phyloP scores from a whole-genome alignment of 176 grass and related monocot species.

The Calamus simplicifolius region DNA sequence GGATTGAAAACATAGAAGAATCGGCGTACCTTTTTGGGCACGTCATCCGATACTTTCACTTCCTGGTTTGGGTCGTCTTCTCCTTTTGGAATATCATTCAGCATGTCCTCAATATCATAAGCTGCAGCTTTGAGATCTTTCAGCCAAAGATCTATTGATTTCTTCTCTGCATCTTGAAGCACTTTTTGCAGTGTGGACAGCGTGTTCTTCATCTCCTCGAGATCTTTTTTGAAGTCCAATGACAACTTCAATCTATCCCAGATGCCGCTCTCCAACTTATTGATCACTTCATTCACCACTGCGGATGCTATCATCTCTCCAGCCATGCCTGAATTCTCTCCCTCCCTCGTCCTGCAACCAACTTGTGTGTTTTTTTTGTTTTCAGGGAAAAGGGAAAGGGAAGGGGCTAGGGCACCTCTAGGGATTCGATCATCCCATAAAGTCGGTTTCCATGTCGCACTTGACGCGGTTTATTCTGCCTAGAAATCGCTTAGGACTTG shows the following conservation, averaged over 20 bases:
- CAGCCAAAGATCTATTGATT: constrained; percentile 11
- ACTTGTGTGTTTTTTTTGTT: no score
- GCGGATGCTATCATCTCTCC: not conserved
- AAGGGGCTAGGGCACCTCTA: no score
- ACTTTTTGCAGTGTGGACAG: constrained; percentile 2
- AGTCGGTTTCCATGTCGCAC: no score
- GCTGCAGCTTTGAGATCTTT: constrained; percentile 3
- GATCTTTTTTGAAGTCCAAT: constrained; percentile 10
- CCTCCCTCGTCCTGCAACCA: no score
- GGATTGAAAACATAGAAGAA: constrained; percentile 10
- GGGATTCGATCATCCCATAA: no score
- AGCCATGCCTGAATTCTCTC: no score
- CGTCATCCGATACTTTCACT: no score
- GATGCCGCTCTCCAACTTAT: not conserved
- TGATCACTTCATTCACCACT: constrained; percentile 2
- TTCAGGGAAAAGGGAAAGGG: no score
- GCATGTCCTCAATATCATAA: constrained; percentile 13
- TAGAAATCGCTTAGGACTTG: no score
- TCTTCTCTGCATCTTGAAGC: constrained; percentile 8
- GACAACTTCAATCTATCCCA: constrained; percentile 4
- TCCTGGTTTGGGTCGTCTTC: no score
- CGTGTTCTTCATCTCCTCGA: constrained; percentile 7
- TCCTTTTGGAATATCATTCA: not conserved
- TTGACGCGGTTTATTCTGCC: no score
- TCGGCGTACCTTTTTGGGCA: not conserved